Base-by-base conservation (phyloP, 768 basidiomycete species). In the Tylopilus balloui region DNA sequence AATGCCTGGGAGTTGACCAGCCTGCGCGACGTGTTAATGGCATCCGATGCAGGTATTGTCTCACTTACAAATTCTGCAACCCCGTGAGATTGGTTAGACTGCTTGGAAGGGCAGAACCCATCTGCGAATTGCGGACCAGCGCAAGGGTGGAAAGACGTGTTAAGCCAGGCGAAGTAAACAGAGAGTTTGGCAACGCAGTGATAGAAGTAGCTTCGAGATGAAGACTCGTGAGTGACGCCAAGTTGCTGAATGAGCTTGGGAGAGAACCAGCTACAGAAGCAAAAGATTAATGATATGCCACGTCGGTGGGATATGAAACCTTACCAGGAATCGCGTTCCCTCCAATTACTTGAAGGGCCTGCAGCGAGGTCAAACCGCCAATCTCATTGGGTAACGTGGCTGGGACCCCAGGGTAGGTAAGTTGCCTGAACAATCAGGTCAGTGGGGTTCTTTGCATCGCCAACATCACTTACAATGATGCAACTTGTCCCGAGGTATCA, bases 381-480 rank as follows among this genome's bases (percentile, higher is more conserved):
- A 79, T 55, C 47, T 75, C 71, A 9, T 58, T 58, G 1, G 77
- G 77, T 2, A 79, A 54, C 3, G 63, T 60, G 15, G 70, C 67
- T n/a, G 78, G 77, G 10, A 79, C 69, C 7, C 69, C 75, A 8
- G 77, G 77, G 52, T 72, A 77, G 0, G 67, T 69, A 23, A 79
- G 62, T 51, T 65, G 64, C 45, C 65, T 77, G 53, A 29, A 43
- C 2, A 19, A 31, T 1, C 19, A 14, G 15, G 17, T 51, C 25
- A 51, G 40, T 11, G 17, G 46, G 5, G 37, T 19, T 9, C 13
- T 28, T 12, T 7, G 32, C 20, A 39, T 31, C 1, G 5, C 27
- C 32, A 17, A 14, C 9, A 32, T 7, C 24, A 69, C 76, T 55
- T 35, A 78, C 77, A 79, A 49, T 8, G 69, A 69, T 14, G 66